These are phyloP conservation scores for Boletales sp. DNA, from an alignment of 768 basidiomycete species.

Conservation along the genomic window DNA sequence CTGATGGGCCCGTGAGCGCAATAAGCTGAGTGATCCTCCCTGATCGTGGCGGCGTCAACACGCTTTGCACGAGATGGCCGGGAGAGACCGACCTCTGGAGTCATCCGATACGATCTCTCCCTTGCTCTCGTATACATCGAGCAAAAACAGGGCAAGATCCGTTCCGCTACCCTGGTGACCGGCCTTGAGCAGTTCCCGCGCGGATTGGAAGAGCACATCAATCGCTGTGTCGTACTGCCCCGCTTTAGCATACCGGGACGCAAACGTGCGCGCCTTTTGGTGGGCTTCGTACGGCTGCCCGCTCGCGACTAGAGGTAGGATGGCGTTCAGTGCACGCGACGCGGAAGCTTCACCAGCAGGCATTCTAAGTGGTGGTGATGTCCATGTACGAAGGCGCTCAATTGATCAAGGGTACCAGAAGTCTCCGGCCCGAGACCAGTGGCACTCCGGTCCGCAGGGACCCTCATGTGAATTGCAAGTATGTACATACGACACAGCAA, in stretches of 20 bases:
- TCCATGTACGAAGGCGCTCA: background rate
- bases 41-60: conserved; percentile 26
- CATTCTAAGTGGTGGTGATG: conserved; percentile 19
- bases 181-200: conserved; percentile 82
- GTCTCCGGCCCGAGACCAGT: conserved; percentile 11
- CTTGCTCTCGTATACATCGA: conserved; percentile 81
- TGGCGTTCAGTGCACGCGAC: conserved; percentile 68
- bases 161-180: conserved; percentile 88
- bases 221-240: conserved; percentile 82
- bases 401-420: conserved; percentile 16
- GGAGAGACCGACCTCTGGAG: conserved; percentile 61
- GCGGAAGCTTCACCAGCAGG: conserved; percentile 38
- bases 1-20: conserved; percentile 74
- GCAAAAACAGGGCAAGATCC: conserved; percentile 74
- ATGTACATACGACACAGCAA: conserved; percentile 1
- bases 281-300: conserved; percentile 89
- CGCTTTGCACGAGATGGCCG: background rate
- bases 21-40: conserved; percentile 90
- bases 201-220: conserved; percentile 89
- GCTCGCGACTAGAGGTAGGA: conserved; percentile 64
- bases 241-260: conserved; percentile 80
- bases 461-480: too few relatives aligned
- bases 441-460: conserved; percentile 2
- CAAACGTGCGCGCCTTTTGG: conserved; percentile 95
- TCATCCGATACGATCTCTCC: conserved; percentile 72